These are phyloP conservation scores for Boletus subcaerulescens DNA, from an alignment of 768 basidiomycete genomes.

Conservation along the genomic window DNA sequence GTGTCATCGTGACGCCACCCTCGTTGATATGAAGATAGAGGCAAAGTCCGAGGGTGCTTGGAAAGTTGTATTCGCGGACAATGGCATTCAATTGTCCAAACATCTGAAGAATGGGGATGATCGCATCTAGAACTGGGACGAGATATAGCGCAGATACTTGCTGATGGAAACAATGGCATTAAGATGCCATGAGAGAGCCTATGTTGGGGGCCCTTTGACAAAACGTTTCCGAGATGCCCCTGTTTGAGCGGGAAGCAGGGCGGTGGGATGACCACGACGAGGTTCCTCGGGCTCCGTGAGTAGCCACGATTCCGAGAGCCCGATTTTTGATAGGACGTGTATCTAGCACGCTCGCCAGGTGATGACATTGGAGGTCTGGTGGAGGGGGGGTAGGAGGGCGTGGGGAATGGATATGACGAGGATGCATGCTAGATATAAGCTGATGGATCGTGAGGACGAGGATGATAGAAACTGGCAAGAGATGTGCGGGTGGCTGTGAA, in stretches of 20 bases:
- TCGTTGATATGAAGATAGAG: conserved; percentile 71
- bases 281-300: conserved; percentile 44
- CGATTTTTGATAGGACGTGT: conserved; percentile 44
- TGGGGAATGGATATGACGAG: background rate
- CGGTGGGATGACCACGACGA: conserved; percentile 69
- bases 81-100: conserved; percentile 75
- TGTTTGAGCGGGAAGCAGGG: conserved; percentile 54
- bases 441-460: background rate
- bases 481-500: too few species aligned
- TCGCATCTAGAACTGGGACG: background rate
- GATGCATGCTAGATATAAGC: conserved; percentile 9
- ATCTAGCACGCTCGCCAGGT: background rate
- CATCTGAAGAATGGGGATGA: conserved; percentile 45
- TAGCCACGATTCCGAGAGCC: conserved; percentile 40
- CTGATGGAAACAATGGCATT: conserved; percentile 75
- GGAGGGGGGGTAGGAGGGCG: background rate
- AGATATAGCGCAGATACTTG: conserved; percentile 27
- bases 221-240: conserved; percentile 54
- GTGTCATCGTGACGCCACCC: conserved; percentile 52
- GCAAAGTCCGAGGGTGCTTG: conserved; percentile 71
- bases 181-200: conserved; percentile 66
- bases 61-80: conserved; percentile 79
- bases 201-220: conserved; percentile 55
- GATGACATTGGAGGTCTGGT: background rate
- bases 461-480: too few species aligned